Percentiles rank a stretch among this genome's conserved stretches.
phyloP scores from a whole-genome alignment of 2,329 filamentous ascomycete species.

The Pseudocercospora fijiensis region DNA sequence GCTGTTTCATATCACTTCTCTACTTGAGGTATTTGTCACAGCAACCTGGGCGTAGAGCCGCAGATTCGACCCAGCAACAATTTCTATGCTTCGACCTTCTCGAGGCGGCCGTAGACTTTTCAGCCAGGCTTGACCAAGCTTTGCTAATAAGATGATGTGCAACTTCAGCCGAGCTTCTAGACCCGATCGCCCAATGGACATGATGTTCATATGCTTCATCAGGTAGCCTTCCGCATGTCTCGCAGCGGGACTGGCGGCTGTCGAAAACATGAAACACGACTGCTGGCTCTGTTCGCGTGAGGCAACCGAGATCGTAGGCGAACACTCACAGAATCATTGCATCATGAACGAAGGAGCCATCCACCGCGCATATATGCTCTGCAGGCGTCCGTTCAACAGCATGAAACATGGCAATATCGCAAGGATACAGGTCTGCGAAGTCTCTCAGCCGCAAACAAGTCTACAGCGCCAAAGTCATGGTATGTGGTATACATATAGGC shows the following conservation, averaged over 20 bases:
- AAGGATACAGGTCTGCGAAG: background rate
- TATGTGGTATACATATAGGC: background rate
- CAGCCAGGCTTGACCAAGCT: background rate
- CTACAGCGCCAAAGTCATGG: background rate
- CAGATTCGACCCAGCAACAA: background rate
- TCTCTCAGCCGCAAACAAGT: background rate
- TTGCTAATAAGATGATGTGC: background rate
- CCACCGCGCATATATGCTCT: background rate
- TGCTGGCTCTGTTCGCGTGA: background rate
- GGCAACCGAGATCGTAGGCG: background rate
- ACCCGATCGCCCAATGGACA: slow-evolving; percentile 2
- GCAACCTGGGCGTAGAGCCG: background rate
- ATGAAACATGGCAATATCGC: slow-evolving; percentile 1
- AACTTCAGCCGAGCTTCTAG: background rate
- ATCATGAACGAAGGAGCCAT: background rate
- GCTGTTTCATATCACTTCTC: background rate
- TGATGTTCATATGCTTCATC: background rate
- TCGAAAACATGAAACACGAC: slow-evolving; percentile 2
- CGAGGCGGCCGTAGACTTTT: background rate
- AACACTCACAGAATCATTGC: background rate
- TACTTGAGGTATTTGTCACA: background rate
- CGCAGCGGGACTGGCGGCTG: background rate
- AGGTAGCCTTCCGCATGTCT: background rate
- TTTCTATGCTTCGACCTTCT: background rate
- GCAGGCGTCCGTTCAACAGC: background rate